Evolutionary conservation across 176 grass and related monocot species (phyloP).

Genomic region (Rhynchospora pubera): DNA sequence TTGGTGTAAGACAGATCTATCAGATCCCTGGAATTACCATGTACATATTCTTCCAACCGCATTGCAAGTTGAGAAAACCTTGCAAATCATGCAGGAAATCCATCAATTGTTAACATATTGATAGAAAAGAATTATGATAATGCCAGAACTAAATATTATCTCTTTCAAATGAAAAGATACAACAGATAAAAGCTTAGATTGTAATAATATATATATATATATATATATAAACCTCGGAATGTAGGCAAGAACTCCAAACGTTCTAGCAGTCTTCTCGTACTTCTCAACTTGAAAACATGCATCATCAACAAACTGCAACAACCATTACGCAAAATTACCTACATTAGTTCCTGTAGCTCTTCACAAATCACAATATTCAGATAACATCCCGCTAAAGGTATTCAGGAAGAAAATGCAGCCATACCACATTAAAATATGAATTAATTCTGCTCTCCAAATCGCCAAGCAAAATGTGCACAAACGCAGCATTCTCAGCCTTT

Average conservation of each 20-base stretch:
- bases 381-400: not conserved
- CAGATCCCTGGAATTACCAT: slow-evolving; percentile 77
- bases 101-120: not conserved
- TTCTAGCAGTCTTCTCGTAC: slow-evolving; percentile 57
- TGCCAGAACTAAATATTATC: not conserved
- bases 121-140: not conserved
- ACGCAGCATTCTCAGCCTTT: slow-evolving; percentile 79
- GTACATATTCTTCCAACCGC: slow-evolving; percentile 84
- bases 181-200: slow-evolving; percentile 1
- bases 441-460: slow-evolving; percentile 75
- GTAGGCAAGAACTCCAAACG: slow-evolving; percentile 75
- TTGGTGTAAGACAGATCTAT: slow-evolving; percentile 89
- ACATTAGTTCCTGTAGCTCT: not conserved
- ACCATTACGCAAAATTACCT: slow-evolving; percentile 4
- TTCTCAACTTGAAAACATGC: slow-evolving; percentile 92
- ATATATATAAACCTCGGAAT: slow-evolving; percentile 66
- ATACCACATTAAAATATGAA: slow-evolving; percentile 67
- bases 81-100: slow-evolving; percentile 11
- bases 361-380: not conserved
- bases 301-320: slow-evolving; percentile 79
- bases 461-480: slow-evolving; percentile 76
- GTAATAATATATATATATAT: too few species aligned
- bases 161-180: slow-evolving; percentile 5
- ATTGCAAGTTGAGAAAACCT: slow-evolving; percentile 83
- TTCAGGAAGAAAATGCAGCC: slow-evolving; percentile 10